Percentiles rank a stretch among this genome's conserved stretches.
Conservation (phyloP, 108 stramenopile genomes). For the Stephanodiscus minutulus region DNA sequence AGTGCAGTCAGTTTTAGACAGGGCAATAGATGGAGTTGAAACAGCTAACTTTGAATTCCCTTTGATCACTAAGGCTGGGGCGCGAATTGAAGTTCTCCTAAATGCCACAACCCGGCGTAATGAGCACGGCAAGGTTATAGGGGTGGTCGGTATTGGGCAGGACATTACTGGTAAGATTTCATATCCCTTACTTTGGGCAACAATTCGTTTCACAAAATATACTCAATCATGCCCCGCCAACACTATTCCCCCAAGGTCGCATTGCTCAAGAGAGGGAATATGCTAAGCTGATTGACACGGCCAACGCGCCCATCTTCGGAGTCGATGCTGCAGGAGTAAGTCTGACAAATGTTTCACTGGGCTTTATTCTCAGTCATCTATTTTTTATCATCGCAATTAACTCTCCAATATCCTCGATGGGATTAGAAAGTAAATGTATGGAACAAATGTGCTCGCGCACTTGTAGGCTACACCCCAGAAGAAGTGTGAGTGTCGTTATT, state of each 20-base stretch:
- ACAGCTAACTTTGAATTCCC: conserved; percentile 51
- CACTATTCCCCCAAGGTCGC: conserved; percentile 1
- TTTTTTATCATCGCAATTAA: too few species aligned
- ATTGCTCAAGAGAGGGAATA: conserved; percentile 48
- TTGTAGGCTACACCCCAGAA: conserved; percentile 52
- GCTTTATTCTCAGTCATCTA: too few species aligned
- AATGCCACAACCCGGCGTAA: conserved; percentile 75
- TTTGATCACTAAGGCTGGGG: conserved; percentile 41
- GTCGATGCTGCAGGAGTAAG: conserved; percentile 49
- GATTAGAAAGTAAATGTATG: conserved; percentile 55
- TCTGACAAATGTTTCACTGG: too few species aligned
- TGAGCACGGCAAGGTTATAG: conserved; percentile 54
- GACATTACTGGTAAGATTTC: neutral
- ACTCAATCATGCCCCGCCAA: too few species aligned
- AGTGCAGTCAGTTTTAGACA: conserved; percentile 48
- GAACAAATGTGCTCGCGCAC: conserved; percentile 54
- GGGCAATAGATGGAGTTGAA: conserved; percentile 42
- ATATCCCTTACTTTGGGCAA: conserved; percentile 19
- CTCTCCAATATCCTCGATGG: too few species aligned
- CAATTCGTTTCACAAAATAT: too few species aligned
- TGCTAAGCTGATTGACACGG: conserved; percentile 54
- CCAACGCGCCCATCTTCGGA: conserved; percentile 69
- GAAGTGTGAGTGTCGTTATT: conserved; percentile 33
- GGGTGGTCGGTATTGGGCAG: conserved; percentile 64
- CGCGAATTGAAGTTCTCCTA: conserved; percentile 42